Evolutionary conservation across 2,329 filamentous ascomycete species (phyloP), one percentile per base, ranked within the genome.

Genomic region (Cadophora gregata): DNA sequence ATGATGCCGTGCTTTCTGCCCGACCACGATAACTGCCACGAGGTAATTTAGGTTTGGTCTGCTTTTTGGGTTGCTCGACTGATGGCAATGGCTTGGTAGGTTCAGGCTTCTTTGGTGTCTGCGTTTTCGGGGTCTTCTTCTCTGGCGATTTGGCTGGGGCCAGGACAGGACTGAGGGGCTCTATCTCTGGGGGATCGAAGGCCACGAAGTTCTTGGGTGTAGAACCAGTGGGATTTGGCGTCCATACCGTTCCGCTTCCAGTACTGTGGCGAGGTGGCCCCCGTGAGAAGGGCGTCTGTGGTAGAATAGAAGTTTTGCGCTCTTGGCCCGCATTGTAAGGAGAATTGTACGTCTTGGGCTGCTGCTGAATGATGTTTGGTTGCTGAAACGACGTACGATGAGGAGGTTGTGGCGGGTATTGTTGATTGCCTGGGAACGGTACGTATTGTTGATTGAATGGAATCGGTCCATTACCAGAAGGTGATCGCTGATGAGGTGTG

Each of bases 161-260:
- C 51, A 78, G 75, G 1, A 85, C 80, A 2, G 87, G 88, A 69
- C 87, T 90, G 4, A 89, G 79, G 0, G 86, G 86, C 70, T 90
- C 88, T 65, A 80, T 83, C 3, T 82, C 81, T 2, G 88, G 88
- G 66, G 85, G 86, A 16, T 67, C 38, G 81, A 80, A 19, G 80
- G 76, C 56, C 82, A 81, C 59, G 78, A 80, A 56, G 78, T 75
- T 14, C 74, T 76, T 31, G 71, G 88, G 88, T 1, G 88, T 90
- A 4, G 86, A 86, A 25, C 86, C 84, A 0, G 86, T 87, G 7
- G 85, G 83, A 5, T 80, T 81, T 19, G 84, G 79, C 2, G 81
- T 85, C 87, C 88, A 90, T 72, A 84, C 85, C 0, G 88, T 90
- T 53, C 85, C 86, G 55, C 68, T 74, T 19, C 76, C 76, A 47